Conservation (phyloP, 768 basidiomycete species). For the Tremella fuciformis region DNA sequence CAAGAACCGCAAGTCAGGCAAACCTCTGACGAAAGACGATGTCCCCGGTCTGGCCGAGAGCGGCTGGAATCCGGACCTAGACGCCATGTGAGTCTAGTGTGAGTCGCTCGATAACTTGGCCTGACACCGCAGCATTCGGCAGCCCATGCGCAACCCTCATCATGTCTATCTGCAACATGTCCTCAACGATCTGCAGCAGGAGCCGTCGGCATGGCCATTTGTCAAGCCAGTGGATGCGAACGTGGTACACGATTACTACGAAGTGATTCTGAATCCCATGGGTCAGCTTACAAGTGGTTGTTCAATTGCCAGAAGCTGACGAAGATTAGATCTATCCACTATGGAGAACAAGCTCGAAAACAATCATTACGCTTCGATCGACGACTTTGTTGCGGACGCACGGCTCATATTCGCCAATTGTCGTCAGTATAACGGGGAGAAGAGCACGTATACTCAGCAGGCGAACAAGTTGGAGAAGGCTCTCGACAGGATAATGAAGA, state of each 20-base stretch:
- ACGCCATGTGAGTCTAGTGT: conserved; percentile 60
- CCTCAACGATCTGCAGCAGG: conserved; percentile 71
- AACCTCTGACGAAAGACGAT: conserved; percentile 63
- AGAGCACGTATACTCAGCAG: conserved; percentile 69
- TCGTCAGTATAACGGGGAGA: conserved; percentile 76
- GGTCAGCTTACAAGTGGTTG: conserved; percentile 58
- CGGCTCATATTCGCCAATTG: conserved; percentile 87
- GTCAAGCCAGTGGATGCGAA: conserved; percentile 69
- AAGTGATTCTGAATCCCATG: conserved; percentile 87
- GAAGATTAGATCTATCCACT: conserved; percentile 68
- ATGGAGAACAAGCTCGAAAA: conserved; percentile 87
- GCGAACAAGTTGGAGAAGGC: conserved; percentile 79
- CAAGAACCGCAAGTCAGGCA: conserved; percentile 58
- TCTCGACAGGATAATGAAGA: conserved; percentile 55
- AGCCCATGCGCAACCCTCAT: conserved; percentile 58
- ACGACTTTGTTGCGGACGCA: conserved; percentile 73
- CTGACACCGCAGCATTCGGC: conserved; percentile 47
- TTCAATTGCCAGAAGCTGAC: not conserved
- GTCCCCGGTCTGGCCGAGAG: conserved; percentile 90
- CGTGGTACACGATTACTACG: conserved; percentile 84
- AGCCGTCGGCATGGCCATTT: conserved; percentile 86
- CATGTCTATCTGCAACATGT: conserved; percentile 71
- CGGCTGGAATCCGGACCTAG: conserved; percentile 85
- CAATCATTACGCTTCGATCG: conserved; percentile 74
- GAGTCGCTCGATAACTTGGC: not conserved